Base-by-base conservation (phyloP, 768 basidiomycete species). In the Xanthoconium purpureum region DNA sequence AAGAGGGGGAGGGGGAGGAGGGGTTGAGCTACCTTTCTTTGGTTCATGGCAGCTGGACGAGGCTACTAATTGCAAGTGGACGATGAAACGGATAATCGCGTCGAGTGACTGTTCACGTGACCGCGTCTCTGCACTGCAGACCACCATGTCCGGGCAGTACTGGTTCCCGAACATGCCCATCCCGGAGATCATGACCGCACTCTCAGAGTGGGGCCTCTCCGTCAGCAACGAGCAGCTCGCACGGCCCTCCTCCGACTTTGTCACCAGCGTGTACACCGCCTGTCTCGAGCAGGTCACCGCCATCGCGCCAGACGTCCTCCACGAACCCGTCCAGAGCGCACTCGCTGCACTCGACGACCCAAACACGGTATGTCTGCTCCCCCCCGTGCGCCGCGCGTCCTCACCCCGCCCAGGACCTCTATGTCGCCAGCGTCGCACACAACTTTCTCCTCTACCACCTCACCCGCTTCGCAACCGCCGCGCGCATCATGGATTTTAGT, bases 401-500 rank as follows among this genome's bases (percentile, higher is more conserved):
- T 62, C 30, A 55, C 40, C 36, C 32, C 32, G 3, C 5, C 15
- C 55, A 92, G 89, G 90, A 92, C 50, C 71, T 90, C 24, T 89
- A 88, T 65, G 61, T 75, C 3, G 66, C 81, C 20, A 81, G 85
- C 30, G 68, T 90, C 36, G 75, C 79, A 2, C 81, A 80, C 57
- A 88, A 84, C 67, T 66, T 91, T 36, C 75, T 91, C 47, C 74
- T 89, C 12, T 81, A 83, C 66, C 89, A 92, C 65, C 73, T 91
- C 88, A 77, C 81, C 28, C 84, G 89, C 43, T 82, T 94, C 33
- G 88, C 89, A 3, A 77, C 73, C 48, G 85, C 89, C 0, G 88
- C 91, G 6, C 78, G 85, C 63, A 82, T 91, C 38, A 81, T 87
- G 52, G 85, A 89, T 68, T 94, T 96, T 69, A 85, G 79, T 59